phyloP scores from a whole-genome alignment of 768 basidiomycete species.

The Boletellus emodensis region DNA sequence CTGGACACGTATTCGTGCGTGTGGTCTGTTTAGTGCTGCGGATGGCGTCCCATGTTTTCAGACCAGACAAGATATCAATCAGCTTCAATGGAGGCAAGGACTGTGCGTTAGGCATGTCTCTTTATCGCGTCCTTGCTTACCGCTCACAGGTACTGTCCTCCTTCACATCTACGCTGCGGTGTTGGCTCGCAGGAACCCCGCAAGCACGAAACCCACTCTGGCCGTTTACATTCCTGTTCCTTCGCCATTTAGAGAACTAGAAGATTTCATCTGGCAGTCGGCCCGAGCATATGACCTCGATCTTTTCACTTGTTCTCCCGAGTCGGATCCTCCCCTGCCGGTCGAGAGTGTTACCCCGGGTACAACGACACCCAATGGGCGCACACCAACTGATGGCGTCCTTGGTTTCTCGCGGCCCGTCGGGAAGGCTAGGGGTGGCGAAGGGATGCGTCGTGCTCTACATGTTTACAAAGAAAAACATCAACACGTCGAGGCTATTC shows the following conservation, averaged over 20 bases:
- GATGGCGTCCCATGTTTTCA: constrained; percentile 26
- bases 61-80: constrained; percentile 69
- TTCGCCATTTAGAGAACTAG: constrained; percentile 81
- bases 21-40: constrained; percentile 11
- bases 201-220: constrained; percentile 46
- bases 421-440: constrained; percentile 54
- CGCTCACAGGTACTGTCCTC: constrained; percentile 79
- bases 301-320: constrained; percentile 43
- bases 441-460: constrained; percentile 78
- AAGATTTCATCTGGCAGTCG: constrained; percentile 72
- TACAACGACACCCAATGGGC: constrained; percentile 24
- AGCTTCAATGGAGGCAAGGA: constrained; percentile 99
- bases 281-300: constrained; percentile 67
- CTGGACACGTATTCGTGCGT: constrained; percentile 80
- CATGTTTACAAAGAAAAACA: constrained; percentile 64
- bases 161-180: constrained; percentile 83
- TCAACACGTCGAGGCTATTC: constrained; percentile 69
- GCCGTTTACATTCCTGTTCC: constrained; percentile 87
- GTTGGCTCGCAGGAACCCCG: constrained; percentile 43
- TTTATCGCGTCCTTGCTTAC: neutral
- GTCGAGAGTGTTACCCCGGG: constrained; percentile 46
- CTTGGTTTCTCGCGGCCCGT: constrained; percentile 33
- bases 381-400: constrained; percentile 6
- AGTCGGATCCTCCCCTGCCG: constrained; percentile 40
- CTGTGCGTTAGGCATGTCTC: constrained; percentile 51